phyloP scores from a whole-genome alignment of 108 stramenopile genomes.

The Cyclotella sp. region DNA sequence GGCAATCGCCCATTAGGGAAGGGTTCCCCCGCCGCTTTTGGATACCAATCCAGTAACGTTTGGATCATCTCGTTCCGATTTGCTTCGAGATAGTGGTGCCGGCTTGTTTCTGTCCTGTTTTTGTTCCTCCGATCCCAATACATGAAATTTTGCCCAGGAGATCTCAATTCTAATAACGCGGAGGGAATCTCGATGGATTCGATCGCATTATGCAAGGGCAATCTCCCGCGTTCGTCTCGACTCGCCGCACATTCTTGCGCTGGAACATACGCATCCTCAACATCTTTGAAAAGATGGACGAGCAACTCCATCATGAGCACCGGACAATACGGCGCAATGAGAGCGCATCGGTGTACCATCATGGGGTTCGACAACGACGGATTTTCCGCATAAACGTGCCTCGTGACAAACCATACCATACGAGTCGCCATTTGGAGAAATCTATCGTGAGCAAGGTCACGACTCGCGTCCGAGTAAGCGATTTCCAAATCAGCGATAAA shows the following conservation, averaged over 20 bases:
- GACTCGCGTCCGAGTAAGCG: background rate
- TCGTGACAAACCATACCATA: conserved; percentile 26
- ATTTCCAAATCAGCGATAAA: conserved; percentile 3
- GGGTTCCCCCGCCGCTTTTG: conserved; percentile 17
- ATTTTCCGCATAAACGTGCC: background rate
- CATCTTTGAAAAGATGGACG: no score
- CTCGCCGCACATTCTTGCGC: conserved; percentile 26
- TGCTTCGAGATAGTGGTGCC: conserved; percentile 22
- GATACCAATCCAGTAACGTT: conserved; percentile 30
- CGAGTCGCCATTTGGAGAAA: conserved; percentile 25
- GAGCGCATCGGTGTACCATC: conserved; percentile 12
- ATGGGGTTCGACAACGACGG: background rate
- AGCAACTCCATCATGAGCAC: conserved; percentile 29
- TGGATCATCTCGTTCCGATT: conserved; percentile 28
- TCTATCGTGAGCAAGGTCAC: background rate
- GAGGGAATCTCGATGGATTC: conserved; percentile 1
- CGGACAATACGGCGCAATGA: conserved; percentile 25
- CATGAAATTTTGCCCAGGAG: no score
- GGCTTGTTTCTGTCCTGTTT: no score
- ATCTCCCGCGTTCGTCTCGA: conserved; percentile 8
- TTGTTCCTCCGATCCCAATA: background rate
- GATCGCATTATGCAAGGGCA: conserved; percentile 42
- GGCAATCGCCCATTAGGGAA: conserved; percentile 37
- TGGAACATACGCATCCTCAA: background rate
- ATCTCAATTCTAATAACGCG: background rate